Percentiles rank a stretch among this genome's conserved stretches.
phyloP scores from a whole-genome alignment of 1,284 basidiomycete genomes.

The Ustilago sp. region DNA sequence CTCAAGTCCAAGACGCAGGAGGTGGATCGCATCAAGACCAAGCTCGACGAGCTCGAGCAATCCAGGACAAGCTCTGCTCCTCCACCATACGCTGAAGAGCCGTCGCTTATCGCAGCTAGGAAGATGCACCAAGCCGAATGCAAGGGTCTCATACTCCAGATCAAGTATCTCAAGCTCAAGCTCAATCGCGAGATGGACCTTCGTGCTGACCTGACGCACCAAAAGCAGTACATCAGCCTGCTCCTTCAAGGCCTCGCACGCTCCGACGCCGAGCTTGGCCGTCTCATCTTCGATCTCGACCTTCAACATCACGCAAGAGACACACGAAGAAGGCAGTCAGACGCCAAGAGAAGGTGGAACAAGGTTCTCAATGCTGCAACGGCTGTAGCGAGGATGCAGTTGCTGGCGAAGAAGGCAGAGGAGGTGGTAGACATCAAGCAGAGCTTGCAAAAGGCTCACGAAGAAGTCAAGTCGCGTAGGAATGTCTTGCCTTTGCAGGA shows the following conservation, averaged over 20 bases:
- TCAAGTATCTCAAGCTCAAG: conserved; percentile 90
- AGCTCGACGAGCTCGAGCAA: conserved; percentile 34
- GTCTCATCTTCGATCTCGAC: conserved; percentile 39
- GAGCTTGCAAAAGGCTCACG: conserved; percentile 33
- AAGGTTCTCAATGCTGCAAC: conserved; percentile 30
- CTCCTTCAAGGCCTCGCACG: conserved; percentile 34
- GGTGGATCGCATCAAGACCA: conserved; percentile 40
- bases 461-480: conserved; percentile 29
- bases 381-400: conserved; percentile 35
- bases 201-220: conserved; percentile 82
- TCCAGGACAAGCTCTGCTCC: conserved; percentile 9
- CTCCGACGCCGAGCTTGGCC: conserved; percentile 28
- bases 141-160: conserved; percentile 87
- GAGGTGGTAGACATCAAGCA: conserved; percentile 23
- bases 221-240: conserved; percentile 74
- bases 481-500: background rate
- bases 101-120: conserved; percentile 21
- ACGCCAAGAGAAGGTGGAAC: conserved; percentile 24
- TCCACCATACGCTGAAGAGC: conserved; percentile 25
- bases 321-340: conserved; percentile 6
- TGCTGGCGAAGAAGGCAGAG: conserved; percentile 18
- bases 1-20: conserved; percentile 38
- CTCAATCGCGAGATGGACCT: conserved; percentile 86
- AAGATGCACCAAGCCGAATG: conserved; percentile 81
- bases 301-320: conserved; percentile 20